A percentile compares a stretch with the other conserved stretches of the same genome.
phyloP scores from a whole-genome alignment of 257 asterid species.

The Solanum pinnatisectum region DNA sequence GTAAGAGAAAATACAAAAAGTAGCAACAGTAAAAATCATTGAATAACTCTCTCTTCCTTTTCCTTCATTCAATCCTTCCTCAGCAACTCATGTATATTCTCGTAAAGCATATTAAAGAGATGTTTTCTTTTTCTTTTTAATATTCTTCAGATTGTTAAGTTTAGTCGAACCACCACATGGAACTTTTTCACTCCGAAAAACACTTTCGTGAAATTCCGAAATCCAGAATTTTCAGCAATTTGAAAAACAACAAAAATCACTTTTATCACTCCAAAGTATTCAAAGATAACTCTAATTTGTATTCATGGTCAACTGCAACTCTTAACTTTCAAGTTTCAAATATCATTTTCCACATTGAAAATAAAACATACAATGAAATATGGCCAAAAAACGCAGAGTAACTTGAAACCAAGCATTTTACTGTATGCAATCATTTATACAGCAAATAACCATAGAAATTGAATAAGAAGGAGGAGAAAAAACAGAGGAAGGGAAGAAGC shows the following conservation, averaged over 20 bases:
- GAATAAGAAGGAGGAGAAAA: background rate
- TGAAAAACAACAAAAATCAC: background rate
- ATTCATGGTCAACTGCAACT: background rate
- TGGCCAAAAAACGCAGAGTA: background rate
- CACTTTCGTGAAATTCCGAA: background rate
- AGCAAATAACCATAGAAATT: background rate
- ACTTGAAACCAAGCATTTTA: background rate
- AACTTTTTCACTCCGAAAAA: background rate
- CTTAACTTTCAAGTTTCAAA: background rate
- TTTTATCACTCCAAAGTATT: background rate
- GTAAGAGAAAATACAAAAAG: background rate
- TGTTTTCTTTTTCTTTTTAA: background rate
- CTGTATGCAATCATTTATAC: background rate
- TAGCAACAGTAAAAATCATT: background rate
- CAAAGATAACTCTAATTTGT: background rate
- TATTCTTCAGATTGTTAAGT: background rate
- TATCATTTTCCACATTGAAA: background rate
- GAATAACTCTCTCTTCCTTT: background rate
- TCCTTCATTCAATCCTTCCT: background rate
- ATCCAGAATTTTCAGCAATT: background rate
- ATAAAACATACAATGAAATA: background rate
- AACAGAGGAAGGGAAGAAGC: background rate
- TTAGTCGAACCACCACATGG: background rate
- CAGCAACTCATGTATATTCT: background rate
- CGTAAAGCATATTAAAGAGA: background rate